These are phyloP conservation scores for Leishmania aethiopica DNA, from an alignment of 208 protist species.

Conservation along the genomic window DNA sequence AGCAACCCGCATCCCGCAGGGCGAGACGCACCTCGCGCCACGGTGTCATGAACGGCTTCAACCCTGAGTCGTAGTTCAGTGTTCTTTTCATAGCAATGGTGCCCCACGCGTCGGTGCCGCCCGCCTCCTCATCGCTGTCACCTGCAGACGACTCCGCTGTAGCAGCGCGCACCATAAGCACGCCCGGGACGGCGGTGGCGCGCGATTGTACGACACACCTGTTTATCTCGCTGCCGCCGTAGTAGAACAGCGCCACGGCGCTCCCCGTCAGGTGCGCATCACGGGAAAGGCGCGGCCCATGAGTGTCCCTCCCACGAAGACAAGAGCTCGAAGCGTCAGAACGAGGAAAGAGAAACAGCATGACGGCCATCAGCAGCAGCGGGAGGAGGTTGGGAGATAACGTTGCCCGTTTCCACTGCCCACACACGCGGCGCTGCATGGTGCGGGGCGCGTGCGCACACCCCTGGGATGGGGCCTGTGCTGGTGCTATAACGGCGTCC, in stretches of 20 bases:
- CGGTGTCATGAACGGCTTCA: constrained; percentile 25
- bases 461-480: neutral
- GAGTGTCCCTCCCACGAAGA: neutral
- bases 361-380: neutral
- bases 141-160: neutral
- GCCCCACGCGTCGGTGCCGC: neutral
- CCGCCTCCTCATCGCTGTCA: neutral
- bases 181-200: neutral
- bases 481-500: neutral
- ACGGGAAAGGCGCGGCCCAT: neutral
- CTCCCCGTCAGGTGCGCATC: constrained; percentile 1
- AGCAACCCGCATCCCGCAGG: constrained; percentile 23
- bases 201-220: neutral
- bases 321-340: neutral
- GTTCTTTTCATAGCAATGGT: neutral
- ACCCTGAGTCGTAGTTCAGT: constrained; percentile 19
- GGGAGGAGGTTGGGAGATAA: neutral
- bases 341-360: neutral
- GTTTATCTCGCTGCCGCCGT: neutral
- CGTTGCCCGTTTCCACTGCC: neutral
- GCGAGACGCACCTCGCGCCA: constrained; percentile 19
- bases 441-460: neutral
- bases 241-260: neutral
- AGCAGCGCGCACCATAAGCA: constrained; percentile 12
- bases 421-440: neutral